These are phyloP conservation scores for Acmispon strigosus DNA, from an alignment of 306 rosid species.

Conservation along the genomic window DNA sequence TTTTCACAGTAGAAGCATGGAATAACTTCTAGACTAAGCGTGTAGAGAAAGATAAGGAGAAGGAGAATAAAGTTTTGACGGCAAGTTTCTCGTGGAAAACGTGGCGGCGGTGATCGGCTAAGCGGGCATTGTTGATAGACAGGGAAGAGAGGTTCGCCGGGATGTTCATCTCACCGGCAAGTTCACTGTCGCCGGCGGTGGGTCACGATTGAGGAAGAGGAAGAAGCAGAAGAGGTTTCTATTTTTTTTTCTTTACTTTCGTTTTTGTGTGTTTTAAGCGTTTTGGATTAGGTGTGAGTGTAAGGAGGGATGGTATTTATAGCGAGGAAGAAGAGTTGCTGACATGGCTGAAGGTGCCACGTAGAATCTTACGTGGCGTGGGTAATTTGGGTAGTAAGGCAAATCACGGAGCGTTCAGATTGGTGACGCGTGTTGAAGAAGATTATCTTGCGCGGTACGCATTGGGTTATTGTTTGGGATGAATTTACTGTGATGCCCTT, in stretches of 20 bases:
- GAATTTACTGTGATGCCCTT: neutral
- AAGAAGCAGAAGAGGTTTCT: neutral
- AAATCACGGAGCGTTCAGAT: neutral
- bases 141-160: constrained; percentile 31
- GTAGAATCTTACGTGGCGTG: constrained; percentile 21
- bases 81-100: constrained; percentile 52
- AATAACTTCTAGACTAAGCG: constrained; percentile 25
- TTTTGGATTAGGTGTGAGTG: constrained; percentile 20
- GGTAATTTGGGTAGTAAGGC: constrained; percentile 15
- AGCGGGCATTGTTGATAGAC: constrained; percentile 36
- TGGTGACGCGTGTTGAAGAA: constrained; percentile 32
- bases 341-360: constrained; percentile 38
- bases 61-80: constrained; percentile 16
- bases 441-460: constrained; percentile 15
- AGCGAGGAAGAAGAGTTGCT: constrained; percentile 21
- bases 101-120: constrained; percentile 65
- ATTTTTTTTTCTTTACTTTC: neutral
- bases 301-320: constrained; percentile 27
- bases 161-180: constrained; percentile 67
- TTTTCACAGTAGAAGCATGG: constrained; percentile 17
- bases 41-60: neutral
- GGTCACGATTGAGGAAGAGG: neutral
- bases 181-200: constrained; percentile 20
- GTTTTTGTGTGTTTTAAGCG: neutral
- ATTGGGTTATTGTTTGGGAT: neutral